Percentiles rank a stretch among this genome's conserved stretches.
Evolutionary conservation across 2,329 filamentous ascomycete species (phyloP).

Genomic region (Aureobasidium sp.): DNA sequence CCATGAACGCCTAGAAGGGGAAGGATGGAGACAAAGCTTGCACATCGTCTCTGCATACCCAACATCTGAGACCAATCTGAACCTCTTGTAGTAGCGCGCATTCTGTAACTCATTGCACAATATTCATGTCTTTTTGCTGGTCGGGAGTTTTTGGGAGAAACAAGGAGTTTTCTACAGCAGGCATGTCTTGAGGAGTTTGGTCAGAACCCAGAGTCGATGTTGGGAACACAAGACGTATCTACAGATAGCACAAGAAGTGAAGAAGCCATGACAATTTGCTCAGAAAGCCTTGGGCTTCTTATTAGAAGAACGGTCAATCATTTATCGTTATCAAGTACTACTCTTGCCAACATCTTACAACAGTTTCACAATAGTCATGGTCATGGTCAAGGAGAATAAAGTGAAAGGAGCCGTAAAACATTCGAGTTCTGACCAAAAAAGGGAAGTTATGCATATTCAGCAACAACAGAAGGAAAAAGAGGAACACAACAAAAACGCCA

Average conservation of each 20-base stretch:
- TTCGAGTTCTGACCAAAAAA: slow-evolving; percentile 12
- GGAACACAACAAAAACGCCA: neutral
- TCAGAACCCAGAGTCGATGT: neutral
- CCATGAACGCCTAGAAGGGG: neutral
- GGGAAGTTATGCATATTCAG: slow-evolving; percentile 11
- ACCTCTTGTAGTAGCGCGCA: slow-evolving; percentile 1
- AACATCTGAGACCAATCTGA: neutral
- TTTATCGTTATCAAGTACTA: neutral
- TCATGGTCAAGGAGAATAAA: neutral
- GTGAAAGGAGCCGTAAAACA: neutral
- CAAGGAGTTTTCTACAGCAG: neutral
- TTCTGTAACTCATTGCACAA: neutral
- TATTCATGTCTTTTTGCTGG: neutral
- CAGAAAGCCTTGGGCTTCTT: neutral
- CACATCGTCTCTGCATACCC: neutral
- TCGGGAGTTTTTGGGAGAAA: neutral
- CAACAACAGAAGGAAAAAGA: neutral
- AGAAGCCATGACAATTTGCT: neutral
- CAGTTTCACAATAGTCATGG: neutral
- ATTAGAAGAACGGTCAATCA: neutral
- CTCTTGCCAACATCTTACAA: neutral
- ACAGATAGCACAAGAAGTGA: neutral
- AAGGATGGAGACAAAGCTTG: neutral
- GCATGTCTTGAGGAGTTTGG: neutral
- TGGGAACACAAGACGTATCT: neutral